Conservation (phyloP, 2,329 filamentous ascomycete species). For the Corynespora cassiicola region DNA sequence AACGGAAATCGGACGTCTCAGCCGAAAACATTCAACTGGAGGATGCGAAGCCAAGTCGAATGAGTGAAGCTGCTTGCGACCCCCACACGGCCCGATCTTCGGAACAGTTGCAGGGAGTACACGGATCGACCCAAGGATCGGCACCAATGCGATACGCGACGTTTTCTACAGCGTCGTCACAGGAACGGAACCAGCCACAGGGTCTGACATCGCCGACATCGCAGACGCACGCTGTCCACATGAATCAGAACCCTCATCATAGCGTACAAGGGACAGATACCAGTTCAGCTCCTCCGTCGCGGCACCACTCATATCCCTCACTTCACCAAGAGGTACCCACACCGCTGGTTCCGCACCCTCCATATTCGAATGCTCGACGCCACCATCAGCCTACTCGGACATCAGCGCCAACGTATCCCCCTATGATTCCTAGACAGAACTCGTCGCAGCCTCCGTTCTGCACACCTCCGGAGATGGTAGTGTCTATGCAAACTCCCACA, state of each 20-base stretch:
- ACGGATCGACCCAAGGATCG: constrained; percentile 21
- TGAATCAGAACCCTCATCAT: constrained; percentile 6
- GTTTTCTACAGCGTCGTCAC: constrained; percentile 21
- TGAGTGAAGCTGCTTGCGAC: not conserved
- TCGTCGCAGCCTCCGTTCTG: constrained; percentile 7
- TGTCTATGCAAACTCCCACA: constrained; percentile 9
- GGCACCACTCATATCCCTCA: constrained; percentile 24
- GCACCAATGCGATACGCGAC: constrained; percentile 26
- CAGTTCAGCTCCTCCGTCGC: constrained; percentile 11
- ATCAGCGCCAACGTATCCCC: too few species aligned
- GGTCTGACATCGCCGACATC: constrained; percentile 28
- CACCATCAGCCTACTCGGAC: constrained; percentile 3
- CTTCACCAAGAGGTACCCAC: constrained; percentile 12
- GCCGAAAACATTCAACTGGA: constrained; percentile 16
- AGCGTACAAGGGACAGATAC: not conserved
- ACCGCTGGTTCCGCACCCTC: constrained; percentile 12
- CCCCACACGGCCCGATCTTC: constrained; percentile 22
- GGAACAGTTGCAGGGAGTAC: constrained; percentile 18
- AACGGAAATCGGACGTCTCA: constrained; percentile 16
- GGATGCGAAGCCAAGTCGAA: constrained; percentile 2
- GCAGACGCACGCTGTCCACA: constrained; percentile 8
- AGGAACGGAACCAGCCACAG: constrained; percentile 25
- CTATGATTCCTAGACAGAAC: not conserved
- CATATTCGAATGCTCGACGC: constrained; percentile 10
- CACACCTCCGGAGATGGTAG: constrained; percentile 9